phyloP scores from a whole-genome alignment of 345 rosid genomes.

The Eucalyptus regnans region DNA sequence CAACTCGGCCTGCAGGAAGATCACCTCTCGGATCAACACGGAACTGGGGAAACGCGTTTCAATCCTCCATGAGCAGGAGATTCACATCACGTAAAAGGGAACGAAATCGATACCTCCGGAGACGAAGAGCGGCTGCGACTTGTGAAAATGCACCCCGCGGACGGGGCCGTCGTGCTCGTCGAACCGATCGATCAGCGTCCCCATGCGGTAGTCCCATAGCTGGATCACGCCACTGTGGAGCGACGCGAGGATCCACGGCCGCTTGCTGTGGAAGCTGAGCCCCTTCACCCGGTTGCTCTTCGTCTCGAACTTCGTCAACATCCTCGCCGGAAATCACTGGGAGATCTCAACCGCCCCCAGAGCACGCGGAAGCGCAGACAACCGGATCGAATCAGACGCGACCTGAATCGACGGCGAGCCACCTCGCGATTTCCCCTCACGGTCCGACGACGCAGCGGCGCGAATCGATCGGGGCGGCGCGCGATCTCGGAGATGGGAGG shows the following conservation, averaged over 20 bases:
- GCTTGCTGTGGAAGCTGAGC: constrained; percentile 83
- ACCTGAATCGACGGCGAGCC: not conserved
- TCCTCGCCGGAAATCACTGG: constrained; percentile 10
- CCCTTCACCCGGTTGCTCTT: constrained; percentile 99
- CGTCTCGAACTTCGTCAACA: constrained; percentile 97
- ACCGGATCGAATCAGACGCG: not conserved
- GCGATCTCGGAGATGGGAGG: not conserved
- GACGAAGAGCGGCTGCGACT: constrained; percentile 83
- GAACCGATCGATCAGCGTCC: constrained; percentile 82
- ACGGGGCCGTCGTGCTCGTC: constrained; percentile 99
- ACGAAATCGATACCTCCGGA: constrained; percentile 60
- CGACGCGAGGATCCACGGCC: constrained; percentile 99
- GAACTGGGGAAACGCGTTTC: not conserved
- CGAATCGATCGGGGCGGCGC: not conserved
- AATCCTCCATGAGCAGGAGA: not conserved
- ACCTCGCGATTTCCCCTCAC: not conserved
- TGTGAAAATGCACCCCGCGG: constrained; percentile 96
- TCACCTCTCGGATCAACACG: not conserved
- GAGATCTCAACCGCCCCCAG: not conserved
- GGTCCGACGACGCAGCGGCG: not conserved
- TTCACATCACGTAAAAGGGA: not conserved
- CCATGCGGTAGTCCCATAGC: constrained; percentile 99
- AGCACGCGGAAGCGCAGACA: not conserved
- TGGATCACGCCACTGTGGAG: constrained; percentile 99
- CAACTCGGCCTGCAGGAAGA: not conserved